phyloP scores from a whole-genome alignment of 2,329 filamentous ascomycete species.

The Cladosporium austrohemisphaericum region DNA sequence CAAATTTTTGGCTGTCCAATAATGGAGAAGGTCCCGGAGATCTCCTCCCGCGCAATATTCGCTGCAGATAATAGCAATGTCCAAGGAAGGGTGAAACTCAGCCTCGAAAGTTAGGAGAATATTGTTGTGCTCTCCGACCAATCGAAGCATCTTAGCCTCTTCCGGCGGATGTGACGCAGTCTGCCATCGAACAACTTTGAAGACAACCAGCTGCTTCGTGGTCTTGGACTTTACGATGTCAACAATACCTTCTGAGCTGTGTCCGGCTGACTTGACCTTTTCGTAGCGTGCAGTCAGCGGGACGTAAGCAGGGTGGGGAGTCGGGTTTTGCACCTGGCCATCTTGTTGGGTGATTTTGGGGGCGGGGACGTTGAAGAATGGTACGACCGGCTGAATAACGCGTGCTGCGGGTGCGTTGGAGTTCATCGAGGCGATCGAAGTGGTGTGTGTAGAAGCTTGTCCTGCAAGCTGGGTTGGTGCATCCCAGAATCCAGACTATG shows the following conservation, averaged over 20 bases:
- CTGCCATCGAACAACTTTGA: background rate
- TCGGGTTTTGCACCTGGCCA: too few relatives aligned
- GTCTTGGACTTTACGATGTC: background rate
- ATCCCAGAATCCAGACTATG: too few relatives aligned
- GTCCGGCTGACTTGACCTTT: background rate
- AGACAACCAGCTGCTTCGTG: background rate
- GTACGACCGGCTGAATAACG: too few relatives aligned
- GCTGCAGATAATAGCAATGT: background rate
- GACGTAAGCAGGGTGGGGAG: too few relatives aligned
- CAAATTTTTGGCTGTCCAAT: background rate
- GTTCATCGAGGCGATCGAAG: too few relatives aligned
- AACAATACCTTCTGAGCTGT: background rate
- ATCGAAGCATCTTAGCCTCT: background rate
- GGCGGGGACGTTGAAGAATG: too few relatives aligned
- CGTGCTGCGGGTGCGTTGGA: too few relatives aligned
- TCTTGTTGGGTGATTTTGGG: too few relatives aligned
- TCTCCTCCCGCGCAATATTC: constrained; percentile 26
- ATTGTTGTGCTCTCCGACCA: background rate
- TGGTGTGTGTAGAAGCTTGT: too few relatives aligned
- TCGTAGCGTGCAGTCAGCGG: background rate
- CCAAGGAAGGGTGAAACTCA: background rate
- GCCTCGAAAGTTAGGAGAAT: background rate
- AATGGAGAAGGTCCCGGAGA: constrained; percentile 17
- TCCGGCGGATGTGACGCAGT: background rate
- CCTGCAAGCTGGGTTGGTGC: too few relatives aligned